Evolutionary conservation across 75 land plant genomes (phyloP).

Genomic region (Picea sitchensis): DNA sequence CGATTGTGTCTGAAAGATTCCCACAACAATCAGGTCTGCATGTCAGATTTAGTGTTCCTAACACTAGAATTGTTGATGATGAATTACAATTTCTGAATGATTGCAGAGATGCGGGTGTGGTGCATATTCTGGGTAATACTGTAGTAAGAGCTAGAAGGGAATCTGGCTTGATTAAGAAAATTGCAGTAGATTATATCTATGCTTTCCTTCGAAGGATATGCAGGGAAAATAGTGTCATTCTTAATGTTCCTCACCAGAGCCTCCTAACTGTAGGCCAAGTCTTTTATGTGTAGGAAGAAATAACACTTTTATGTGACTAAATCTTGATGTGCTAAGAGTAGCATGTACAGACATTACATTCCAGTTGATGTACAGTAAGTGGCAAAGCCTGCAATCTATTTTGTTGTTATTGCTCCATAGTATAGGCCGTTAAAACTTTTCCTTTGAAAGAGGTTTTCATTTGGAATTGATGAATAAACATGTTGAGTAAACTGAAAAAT

Average conservation of each 20-base stretch:
- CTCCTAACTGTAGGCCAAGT: conserved; percentile 82
- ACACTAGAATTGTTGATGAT: conserved; percentile 30
- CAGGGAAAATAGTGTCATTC: conserved; percentile 76
- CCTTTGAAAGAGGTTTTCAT: too few relatives aligned
- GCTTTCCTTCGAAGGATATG: conserved; percentile 79
- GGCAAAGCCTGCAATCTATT: conserved; percentile 6
- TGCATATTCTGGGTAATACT: conserved; percentile 86
- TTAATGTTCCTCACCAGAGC: conserved; percentile 87
- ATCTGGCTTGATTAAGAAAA: conserved; percentile 54
- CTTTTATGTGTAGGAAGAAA: conserved; percentile 48
- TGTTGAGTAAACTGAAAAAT: too few relatives aligned
- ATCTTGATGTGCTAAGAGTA: neutral
- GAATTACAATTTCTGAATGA: conserved; percentile 57
- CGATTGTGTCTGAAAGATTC: conserved; percentile 38
- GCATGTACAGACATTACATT: neutral
- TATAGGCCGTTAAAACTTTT: too few relatives aligned
- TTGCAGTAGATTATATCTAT: conserved; percentile 71
- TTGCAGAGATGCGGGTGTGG: conserved; percentile 75
- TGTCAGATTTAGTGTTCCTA: conserved; percentile 6
- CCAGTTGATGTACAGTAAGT: neutral
- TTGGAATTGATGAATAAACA: too few relatives aligned
- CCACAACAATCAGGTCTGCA: neutral
- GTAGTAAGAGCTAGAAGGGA: conserved; percentile 66
- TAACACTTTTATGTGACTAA: neutral
- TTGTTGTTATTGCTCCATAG: neutral